Percentiles rank a stretch among this genome's conserved stretches.
phyloP scores from a whole-genome alignment of 306 rosid species.

The Prunus kanzakura region DNA sequence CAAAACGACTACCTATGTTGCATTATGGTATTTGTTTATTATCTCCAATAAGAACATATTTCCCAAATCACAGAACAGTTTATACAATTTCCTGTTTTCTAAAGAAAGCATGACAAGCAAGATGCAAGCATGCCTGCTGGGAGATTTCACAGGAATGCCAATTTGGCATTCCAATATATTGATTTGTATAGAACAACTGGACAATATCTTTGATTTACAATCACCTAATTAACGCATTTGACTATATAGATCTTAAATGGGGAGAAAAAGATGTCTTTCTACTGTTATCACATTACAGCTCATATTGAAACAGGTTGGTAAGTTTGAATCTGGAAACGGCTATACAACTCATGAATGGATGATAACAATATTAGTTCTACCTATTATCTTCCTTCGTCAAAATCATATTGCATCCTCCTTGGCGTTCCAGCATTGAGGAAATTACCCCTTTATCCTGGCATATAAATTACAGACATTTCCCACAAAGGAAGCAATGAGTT shows the following conservation, averaged over 20 bases:
- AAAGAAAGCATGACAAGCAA: neutral
- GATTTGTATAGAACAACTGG: neutral
- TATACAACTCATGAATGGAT: neutral
- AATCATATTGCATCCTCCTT: constrained; percentile 33
- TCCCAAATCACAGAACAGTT: neutral
- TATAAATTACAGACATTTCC: constrained; percentile 20
- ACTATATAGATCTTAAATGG: neutral
- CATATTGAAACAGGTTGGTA: neutral
- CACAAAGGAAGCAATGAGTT: constrained; percentile 19
- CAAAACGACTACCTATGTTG: neutral
- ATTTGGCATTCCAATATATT: neutral
- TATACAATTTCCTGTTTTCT: neutral
- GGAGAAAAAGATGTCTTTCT: neutral
- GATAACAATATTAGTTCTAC: constrained; percentile 26
- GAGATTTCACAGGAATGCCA: neutral
- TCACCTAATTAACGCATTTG: neutral
- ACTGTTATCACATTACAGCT: neutral
- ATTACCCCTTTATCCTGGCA: constrained; percentile 57
- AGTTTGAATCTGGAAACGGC: neutral
- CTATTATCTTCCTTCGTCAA: constrained; percentile 31
- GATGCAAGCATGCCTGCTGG: neutral
- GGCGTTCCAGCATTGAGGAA: constrained; percentile 43
- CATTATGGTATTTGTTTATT: neutral
- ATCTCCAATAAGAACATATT: neutral
- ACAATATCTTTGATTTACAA: neutral